Evolutionary conservation across 148 eudicot species (phyloP).

Genomic region (Mesembryanthemum crystallinum): DNA sequence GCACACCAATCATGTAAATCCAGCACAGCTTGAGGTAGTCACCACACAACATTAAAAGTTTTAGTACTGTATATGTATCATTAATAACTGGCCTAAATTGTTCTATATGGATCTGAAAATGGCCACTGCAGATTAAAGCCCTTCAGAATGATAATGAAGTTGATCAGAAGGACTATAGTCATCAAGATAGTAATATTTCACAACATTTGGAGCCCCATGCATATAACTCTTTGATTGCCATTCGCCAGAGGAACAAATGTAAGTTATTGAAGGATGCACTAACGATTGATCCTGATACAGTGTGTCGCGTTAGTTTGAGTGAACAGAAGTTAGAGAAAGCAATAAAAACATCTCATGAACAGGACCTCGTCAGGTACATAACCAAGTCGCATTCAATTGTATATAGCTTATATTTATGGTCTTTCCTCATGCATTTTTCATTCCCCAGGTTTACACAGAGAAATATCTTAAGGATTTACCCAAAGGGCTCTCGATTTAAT

Average conservation of each 20-base stretch:
- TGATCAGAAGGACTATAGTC: conserved; percentile 13
- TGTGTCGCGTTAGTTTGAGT: conserved; percentile 35
- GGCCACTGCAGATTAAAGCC: conserved; percentile 17
- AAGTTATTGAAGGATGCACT: conserved; percentile 29
- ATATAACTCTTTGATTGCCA: conserved; percentile 38
- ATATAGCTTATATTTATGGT: background rate
- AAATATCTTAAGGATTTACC: conserved; percentile 34
- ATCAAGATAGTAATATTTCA: background rate
- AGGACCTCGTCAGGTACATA: conserved; percentile 35
- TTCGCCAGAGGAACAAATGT: conserved; percentile 30
- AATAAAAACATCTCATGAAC: conserved; percentile 23
- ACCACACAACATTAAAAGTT: too few relatives aligned
- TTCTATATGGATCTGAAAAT: background rate
- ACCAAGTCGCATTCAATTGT: background rate
- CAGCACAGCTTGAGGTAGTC: conserved; percentile 12
- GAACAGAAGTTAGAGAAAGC: conserved; percentile 38
- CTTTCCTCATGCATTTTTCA: background rate
- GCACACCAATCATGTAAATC: conserved; percentile 41
- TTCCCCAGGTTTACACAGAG: conserved; percentile 34
- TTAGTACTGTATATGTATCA: background rate
- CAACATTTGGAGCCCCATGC: conserved; percentile 24
- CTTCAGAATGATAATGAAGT: conserved; percentile 1
- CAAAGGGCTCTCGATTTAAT: conserved; percentile 32
- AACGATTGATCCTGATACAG: conserved; percentile 28
- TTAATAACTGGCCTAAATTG: background rate